Conservation (phyloP, 2,329 filamentous ascomycete genomes). For the Trichoderma koningii region DNA sequence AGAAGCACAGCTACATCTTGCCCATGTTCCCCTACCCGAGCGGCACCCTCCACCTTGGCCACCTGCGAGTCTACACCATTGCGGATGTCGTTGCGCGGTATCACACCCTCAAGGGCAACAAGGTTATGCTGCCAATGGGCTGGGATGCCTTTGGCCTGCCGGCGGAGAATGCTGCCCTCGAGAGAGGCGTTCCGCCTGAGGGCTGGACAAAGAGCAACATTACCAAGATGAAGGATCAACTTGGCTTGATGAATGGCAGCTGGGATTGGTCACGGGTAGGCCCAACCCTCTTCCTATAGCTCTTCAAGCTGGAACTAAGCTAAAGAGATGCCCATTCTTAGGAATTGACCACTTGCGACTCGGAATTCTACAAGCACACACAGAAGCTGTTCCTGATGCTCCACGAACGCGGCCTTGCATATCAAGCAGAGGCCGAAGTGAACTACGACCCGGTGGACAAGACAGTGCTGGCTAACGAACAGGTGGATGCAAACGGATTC, state of each 20-base stretch:
- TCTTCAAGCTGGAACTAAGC: not conserved
- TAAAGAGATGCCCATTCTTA: constrained; percentile 38
- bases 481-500: constrained; percentile 81
- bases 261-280: constrained; percentile 83
- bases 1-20: constrained; percentile 66
- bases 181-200: constrained; percentile 74
- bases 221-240: constrained; percentile 78
- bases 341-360: constrained; percentile 84
- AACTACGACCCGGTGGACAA: constrained; percentile 91
- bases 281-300: constrained; percentile 29
- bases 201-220: constrained; percentile 83
- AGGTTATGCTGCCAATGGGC: constrained; percentile 85
- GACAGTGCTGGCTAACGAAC: constrained; percentile 89
- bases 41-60: constrained; percentile 81
- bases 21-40: constrained; percentile 96
- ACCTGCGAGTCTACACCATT: constrained; percentile 87
- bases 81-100: constrained; percentile 82
- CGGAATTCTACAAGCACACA: constrained; percentile 85
- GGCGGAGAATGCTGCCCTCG: constrained; percentile 88
- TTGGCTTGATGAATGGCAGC: constrained; percentile 74
- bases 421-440: constrained; percentile 79
- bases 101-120: constrained; percentile 69
- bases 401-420: constrained; percentile 72
- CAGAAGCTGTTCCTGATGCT: constrained; percentile 82
- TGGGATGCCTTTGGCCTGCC: constrained; percentile 93